Percentiles rank a stretch among this genome's conserved stretches.
Evolutionary conservation across 1,284 basidiomycete genomes (phyloP).

Genomic region (Mycena sp.): DNA sequence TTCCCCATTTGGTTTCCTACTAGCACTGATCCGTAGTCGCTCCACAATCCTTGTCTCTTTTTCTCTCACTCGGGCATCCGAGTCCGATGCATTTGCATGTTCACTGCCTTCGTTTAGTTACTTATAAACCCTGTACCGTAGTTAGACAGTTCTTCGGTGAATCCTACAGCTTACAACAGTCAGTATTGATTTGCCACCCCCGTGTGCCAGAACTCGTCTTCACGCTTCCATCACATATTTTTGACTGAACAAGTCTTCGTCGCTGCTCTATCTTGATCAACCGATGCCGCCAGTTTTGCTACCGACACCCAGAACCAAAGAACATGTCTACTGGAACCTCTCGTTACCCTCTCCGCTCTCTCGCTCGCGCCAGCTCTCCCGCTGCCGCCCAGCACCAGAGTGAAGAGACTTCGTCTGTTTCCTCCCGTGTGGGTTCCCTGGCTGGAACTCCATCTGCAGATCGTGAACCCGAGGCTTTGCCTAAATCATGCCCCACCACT

Average conservation of each 20-base stretch:
- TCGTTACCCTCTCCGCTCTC: neutral
- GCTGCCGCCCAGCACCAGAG: too few species aligned
- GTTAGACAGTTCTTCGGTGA: neutral
- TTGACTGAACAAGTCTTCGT: neutral
- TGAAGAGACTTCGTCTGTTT: too few species aligned
- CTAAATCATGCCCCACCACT: neutral
- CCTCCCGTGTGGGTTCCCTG: neutral
- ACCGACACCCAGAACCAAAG: neutral
- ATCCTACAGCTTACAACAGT: slow-evolving; percentile 6
- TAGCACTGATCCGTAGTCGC: too few species aligned
- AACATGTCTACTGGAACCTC: neutral
- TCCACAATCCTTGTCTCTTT: too few species aligned
- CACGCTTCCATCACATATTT: neutral
- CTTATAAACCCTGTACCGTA: too few species aligned
- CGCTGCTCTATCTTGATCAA: neutral
- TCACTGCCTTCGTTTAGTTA: too few species aligned
- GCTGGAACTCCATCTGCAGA: neutral
- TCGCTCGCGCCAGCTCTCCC: too few species aligned
- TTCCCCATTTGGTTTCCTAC: too few species aligned
- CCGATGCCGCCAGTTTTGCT: neutral
- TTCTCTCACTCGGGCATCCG: too few species aligned
- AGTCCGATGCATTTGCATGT: too few species aligned
- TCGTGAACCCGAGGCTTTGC: neutral
- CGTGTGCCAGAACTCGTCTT: neutral
- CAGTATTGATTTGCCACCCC: neutral